Evolutionary conservation across 768 basidiomycete genomes (phyloP).

Genomic region (Podaxis sp.): DNA sequence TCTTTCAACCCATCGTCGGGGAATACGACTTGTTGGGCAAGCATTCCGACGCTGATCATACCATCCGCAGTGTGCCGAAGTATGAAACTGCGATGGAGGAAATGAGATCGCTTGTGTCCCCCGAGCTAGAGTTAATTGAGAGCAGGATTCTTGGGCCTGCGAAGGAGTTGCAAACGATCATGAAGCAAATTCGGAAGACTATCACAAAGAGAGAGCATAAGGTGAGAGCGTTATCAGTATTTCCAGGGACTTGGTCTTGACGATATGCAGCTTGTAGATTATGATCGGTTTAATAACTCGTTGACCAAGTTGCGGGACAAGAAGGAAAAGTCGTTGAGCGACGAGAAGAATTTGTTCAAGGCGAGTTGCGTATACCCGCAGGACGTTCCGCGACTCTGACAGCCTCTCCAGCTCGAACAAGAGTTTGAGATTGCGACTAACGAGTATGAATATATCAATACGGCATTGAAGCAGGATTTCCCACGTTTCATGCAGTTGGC

Average conservation of each 20-base stretch:
- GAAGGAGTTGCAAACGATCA: conserved; percentile 82
- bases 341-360: conserved; percentile 98
- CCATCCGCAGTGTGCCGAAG: conserved; percentile 69
- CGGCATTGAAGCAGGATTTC: conserved; percentile 83
- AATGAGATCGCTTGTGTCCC: conserved; percentile 68
- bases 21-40: conserved; percentile 80
- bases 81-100: conserved; percentile 81
- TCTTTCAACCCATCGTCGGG: conserved; percentile 63
- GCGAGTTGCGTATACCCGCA: conserved; percentile 32
- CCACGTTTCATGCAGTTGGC: conserved; percentile 89
- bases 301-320: conserved; percentile 95
- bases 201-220: conserved; percentile 98
- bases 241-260: conserved; percentile 5
- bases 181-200: conserved; percentile 89
- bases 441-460: conserved; percentile 93
- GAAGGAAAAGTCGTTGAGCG: conserved; percentile 93
- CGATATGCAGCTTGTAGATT: conserved; percentile 69
- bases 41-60: conserved; percentile 72
- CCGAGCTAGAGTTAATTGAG: conserved; percentile 94
- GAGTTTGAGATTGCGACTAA: conserved; percentile 90
- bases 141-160: conserved; percentile 78
- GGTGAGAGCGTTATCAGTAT: conserved; percentile 32
- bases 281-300: conserved; percentile 94
- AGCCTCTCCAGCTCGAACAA: conserved; percentile 74
- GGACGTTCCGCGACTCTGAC: neutral